phyloP scores from a whole-genome alignment of 2,329 filamentous ascomycete species.

The Verticillium klebahnii region DNA sequence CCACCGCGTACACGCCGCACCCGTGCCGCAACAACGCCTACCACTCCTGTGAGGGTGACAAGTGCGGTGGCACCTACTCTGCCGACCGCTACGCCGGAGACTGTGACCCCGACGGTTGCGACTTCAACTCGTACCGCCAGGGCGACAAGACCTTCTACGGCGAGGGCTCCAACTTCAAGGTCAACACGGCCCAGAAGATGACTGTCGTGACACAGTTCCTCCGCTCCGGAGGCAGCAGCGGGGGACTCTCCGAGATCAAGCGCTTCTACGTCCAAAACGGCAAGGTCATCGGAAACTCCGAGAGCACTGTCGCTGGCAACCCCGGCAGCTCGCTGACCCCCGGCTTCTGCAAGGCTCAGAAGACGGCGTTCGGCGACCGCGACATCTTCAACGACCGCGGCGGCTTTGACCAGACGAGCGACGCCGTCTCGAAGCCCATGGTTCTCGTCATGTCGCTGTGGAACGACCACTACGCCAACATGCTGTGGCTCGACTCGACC shows the following conservation, averaged over 20 bases:
- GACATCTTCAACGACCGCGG: conserved; percentile 51
- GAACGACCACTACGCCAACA: conserved; percentile 45
- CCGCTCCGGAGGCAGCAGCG: conserved; percentile 30
- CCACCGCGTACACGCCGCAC: conserved; percentile 62
- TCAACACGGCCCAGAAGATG: conserved; percentile 56
- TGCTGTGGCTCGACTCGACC: conserved; percentile 65
- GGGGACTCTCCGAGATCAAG: conserved; percentile 55
- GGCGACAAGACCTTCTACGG: conserved; percentile 62
- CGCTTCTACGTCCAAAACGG: conserved; percentile 63
- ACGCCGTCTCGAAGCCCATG: conserved; percentile 35
- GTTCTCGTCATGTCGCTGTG: conserved; percentile 48
- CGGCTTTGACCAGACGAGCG: conserved; percentile 53
- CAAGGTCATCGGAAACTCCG: conserved; percentile 50
- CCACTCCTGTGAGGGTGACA: conserved; percentile 43
- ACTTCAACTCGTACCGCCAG: conserved; percentile 66
- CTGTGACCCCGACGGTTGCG: conserved; percentile 67
- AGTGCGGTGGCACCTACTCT: conserved; percentile 50
- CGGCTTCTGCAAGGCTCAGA: conserved; percentile 54
- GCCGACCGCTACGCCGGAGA: conserved; percentile 52
- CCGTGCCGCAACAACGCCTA: conserved; percentile 50
- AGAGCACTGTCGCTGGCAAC: conserved; percentile 32
- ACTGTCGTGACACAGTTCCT: conserved; percentile 66
- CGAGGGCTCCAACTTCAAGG: conserved; percentile 40
- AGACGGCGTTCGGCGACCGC: conserved; percentile 50
- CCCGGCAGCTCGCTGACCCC: conserved; percentile 48